Conservation (phyloP, 2,329 filamentous ascomycete species). For the Aspergillus piperis region DNA sequence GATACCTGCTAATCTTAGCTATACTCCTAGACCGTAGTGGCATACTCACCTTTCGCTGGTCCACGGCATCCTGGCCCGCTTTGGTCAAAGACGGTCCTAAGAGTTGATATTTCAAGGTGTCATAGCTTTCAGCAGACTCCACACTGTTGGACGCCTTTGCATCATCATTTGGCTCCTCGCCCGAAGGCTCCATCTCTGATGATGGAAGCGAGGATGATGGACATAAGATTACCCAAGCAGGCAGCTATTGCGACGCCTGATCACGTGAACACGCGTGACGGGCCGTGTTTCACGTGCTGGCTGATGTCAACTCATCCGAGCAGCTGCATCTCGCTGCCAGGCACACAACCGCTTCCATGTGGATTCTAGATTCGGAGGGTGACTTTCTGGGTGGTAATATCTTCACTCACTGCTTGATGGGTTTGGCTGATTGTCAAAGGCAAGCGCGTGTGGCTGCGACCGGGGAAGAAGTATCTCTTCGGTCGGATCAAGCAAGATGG, state of each 20-base stretch:
- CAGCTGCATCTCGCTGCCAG: background rate
- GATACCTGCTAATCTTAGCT: conserved; percentile 63
- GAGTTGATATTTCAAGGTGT: conserved; percentile 83
- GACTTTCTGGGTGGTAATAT: conserved; percentile 51
- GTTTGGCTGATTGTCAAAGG: conserved; percentile 46
- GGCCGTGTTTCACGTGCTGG: conserved; percentile 26
- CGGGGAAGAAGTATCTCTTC: conserved; percentile 82
- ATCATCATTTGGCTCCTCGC: conserved; percentile 18
- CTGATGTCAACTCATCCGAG: conserved; percentile 1
- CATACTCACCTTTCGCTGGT: conserved; percentile 73
- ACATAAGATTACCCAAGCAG: conserved; percentile 21
- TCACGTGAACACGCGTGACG: conserved; percentile 44
- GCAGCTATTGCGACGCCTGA: conserved; percentile 30
- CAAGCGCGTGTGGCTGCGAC: conserved; percentile 78
- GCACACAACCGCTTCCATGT: conserved; percentile 51
- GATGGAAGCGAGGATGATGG: background rate
- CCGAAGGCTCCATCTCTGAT: conserved; percentile 25
- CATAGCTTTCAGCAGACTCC: conserved; percentile 39
- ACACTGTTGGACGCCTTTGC: conserved; percentile 6
- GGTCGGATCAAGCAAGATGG: conserved; percentile 71
- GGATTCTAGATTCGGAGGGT: conserved; percentile 60
- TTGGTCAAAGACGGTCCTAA: conserved; percentile 91
- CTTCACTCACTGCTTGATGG: conserved; percentile 29
- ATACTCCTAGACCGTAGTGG: background rate
- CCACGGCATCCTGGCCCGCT: conserved; percentile 88